Evolutionary conservation across 78 protist species (phyloP), one percentile per base, ranked within the genome.

Genomic region (Dictyostelium purpureum): DNA sequence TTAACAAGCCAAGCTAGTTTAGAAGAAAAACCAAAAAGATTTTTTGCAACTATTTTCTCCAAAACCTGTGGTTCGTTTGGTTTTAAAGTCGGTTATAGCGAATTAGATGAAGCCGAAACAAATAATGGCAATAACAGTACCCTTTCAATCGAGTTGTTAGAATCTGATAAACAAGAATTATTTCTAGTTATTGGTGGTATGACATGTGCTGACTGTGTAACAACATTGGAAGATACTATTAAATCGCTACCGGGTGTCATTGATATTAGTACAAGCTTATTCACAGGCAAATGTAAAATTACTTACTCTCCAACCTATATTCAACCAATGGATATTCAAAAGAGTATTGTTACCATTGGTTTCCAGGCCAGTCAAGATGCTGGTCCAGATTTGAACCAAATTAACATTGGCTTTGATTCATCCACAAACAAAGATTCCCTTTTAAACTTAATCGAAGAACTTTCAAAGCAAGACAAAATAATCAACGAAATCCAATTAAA

Each of bases 141-240:
- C n/a, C 45, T 35, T 26, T 76, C 82, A 52, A 47, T 70, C 11
- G 81, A 83, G 31, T 6, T 70, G 16, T 56, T 61, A 18, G 61
- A 47, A 28, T 16, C 43, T 19, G 47, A 51, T 12, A 52, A 38
- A 9, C 3, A 24, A 5, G 74, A 38, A 11, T 18, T 83, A 16
- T 31, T 37, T 51, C 26, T 88, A 28, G 19, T 52, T 3, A 38
- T 75, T 6, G 24, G 24, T 47, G 93, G 93, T 47, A 45, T 88
- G 61, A 76, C 71, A 33, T 88, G 93, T 40, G 69, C 93, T 9
- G 85, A 76, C 12, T 88, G 93, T 61, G 70, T 88, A 11, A 51
- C 56, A 0, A 88, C 81, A 26, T 14, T 88, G 26, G 93, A 88
- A 5, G 42, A 47, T 28, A 73, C 54, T 10, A 19, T 88, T 0